Base-by-base conservation (phyloP, 306 rosid species). In the Lablab purpureus region DNA sequence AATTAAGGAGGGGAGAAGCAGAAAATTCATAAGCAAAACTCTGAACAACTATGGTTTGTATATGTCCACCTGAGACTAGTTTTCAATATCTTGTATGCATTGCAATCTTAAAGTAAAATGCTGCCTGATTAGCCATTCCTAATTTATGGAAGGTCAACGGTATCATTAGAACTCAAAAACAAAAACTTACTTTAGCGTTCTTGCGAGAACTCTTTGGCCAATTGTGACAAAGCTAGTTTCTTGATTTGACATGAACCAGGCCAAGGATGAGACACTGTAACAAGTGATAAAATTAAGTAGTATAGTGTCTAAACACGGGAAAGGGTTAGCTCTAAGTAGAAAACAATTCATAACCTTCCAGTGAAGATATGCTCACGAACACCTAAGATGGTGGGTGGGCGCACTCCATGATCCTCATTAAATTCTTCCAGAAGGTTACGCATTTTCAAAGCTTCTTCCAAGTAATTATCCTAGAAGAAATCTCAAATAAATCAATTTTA, bases 241-340 rank as follows among this genome's bases (percentile, higher is more conserved):
- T 90, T 95, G 99, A 87, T 95, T 95, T 81, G 99, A 93, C 99
- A 95, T 95, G 85, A 95, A 95, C 99, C 99, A 95, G 72, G 99
- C 99, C 86, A 93, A 83, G 50, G 99, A 95, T 40, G 99, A 95
- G 47, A 93, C 99, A 93, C 98, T 95, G 97, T 75, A 80, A 65
- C 62, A 68, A 54, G 75, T 55, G 15, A 64, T 73, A 59, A 83
- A 75, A 58, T 70, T 69, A 54, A 73, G 50, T 63, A 73, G 49
- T 51, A 78, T 30, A 56, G 72, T 37, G 46, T 41, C 47, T 6
- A 40, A 59, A 54, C 55, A 70, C 56, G 73, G 56, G 72, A 6
- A 71, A 49, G 49, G 62, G 46, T 32, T 32, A 63, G 69, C 74
- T 52, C 77, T 60, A 51, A 47, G 54, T n/a, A 46, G 66, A 25